These are phyloP conservation scores for Nicotiana sylvestris DNA, from an alignment of 257 asterid species.

Conservation along the genomic window DNA sequence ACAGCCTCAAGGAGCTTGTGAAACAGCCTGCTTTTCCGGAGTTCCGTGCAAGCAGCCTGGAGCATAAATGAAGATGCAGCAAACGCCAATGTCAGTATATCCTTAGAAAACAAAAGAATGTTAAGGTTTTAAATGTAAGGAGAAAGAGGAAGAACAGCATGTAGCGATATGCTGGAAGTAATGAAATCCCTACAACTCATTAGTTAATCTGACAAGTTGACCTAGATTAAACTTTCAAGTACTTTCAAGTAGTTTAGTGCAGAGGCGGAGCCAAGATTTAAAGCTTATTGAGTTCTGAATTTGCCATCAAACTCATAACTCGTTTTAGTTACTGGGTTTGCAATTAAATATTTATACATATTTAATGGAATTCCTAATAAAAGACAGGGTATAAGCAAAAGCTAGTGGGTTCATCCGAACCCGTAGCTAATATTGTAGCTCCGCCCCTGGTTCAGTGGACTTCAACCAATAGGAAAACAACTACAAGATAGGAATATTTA, in stretches of 20 bases:
- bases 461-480: not conserved
- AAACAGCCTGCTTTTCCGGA: constrained; percentile 72
- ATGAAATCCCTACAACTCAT: not conserved
- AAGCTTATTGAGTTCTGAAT: too few relatives aligned
- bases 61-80: constrained; percentile 7
- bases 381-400: too few relatives aligned
- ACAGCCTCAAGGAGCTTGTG: constrained; percentile 90
- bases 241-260: not conserved
- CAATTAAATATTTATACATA: too few relatives aligned
- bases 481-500: not conserved
- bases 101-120: not conserved
- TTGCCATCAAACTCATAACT: too few relatives aligned
- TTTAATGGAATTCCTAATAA: too few relatives aligned
- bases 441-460: too few relatives aligned
- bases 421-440: too few relatives aligned
- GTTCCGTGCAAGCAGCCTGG: constrained; percentile 89
- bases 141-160: not conserved
- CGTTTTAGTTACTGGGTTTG: too few relatives aligned
- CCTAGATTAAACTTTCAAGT: not conserved
- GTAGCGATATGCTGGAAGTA: not conserved
- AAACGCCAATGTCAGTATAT: not conserved
- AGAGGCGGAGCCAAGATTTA: too few relatives aligned
- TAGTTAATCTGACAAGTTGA: not conserved
- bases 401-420: too few relatives aligned
- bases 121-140: not conserved